These are phyloP conservation scores for Barnettozyma pratensis DNA, from an alignment of 805 yeast species.

Conservation along the genomic window DNA sequence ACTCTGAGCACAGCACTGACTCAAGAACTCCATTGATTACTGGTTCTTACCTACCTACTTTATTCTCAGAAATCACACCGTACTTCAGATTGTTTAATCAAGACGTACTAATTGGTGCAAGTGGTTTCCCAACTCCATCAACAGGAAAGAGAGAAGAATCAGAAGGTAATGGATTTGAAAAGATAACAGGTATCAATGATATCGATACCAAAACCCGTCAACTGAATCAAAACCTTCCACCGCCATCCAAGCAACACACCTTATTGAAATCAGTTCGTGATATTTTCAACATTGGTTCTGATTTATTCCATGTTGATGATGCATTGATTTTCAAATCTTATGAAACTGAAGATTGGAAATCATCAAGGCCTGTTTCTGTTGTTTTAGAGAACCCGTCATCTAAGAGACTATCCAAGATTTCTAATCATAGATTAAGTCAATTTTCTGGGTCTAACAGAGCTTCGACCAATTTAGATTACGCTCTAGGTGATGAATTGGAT, in stretches of 20 bases:
- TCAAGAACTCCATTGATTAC: slow-evolving; percentile 52
- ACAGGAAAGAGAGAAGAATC: not conserved
- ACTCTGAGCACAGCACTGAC: slow-evolving; percentile 34
- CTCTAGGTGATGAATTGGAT: slow-evolving; percentile 26
- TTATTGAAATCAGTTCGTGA: slow-evolving; percentile 56
- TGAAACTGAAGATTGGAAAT: slow-evolving; percentile 22
- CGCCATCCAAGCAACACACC: slow-evolving; percentile 37
- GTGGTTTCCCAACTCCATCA: slow-evolving; percentile 31
- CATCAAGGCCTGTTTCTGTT: slow-evolving; percentile 41
- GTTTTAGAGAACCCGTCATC: slow-evolving; percentile 41
- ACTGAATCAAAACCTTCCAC: slow-evolving; percentile 19
- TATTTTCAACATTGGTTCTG: slow-evolving; percentile 55
- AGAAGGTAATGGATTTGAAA: not conserved
- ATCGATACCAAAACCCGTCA: slow-evolving; percentile 33
- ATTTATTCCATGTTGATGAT: slow-evolving; percentile 48
- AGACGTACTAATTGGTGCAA: slow-evolving; percentile 47
- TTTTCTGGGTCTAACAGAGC: slow-evolving; percentile 15
- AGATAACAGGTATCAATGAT: slow-evolving; percentile 41
- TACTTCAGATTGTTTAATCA: slow-evolving; percentile 53
- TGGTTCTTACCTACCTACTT: slow-evolving; percentile 60
- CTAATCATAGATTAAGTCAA: slow-evolving; percentile 24
- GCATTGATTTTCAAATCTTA: slow-evolving; percentile 57
- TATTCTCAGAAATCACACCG: slow-evolving; percentile 56
- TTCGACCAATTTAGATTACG: slow-evolving; percentile 25
- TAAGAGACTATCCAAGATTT: slow-evolving; percentile 35